phyloP scores from a whole-genome alignment of 1,284 basidiomycete genomes.

The Coniferiporia sulphurascens region DNA sequence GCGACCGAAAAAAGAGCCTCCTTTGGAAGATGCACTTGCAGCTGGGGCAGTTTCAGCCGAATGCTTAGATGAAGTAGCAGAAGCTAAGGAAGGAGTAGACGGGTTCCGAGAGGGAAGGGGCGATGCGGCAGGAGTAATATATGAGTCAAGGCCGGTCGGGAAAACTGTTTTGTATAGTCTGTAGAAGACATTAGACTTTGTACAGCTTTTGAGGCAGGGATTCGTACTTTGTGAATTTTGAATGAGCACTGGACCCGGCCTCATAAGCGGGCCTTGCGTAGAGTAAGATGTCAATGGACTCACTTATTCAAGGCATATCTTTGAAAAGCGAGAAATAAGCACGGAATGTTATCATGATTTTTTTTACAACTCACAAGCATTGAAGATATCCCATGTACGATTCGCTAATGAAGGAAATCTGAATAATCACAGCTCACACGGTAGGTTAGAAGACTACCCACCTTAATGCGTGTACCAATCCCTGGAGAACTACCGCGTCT shows the following conservation, averaged over 20 bases:
- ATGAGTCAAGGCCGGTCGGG: slow-evolving; percentile 56
- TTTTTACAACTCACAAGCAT: slow-evolving; percentile 49
- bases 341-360: slow-evolving; percentile 9
- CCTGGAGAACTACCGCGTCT: slow-evolving; percentile 63
- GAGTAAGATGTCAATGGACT: slow-evolving; percentile 21
- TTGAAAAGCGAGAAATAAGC: not conserved
- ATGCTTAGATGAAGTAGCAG: slow-evolving; percentile 23
- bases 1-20: slow-evolving; percentile 36
- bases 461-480: slow-evolving; percentile 65
- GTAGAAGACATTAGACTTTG: not conserved
- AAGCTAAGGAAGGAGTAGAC: slow-evolving; percentile 25
- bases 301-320: slow-evolving; percentile 60
- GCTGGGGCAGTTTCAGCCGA: slow-evolving; percentile 26
- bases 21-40: slow-evolving; percentile 29
- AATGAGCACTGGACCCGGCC: slow-evolving; percentile 49
- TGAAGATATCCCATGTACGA: slow-evolving; percentile 75
- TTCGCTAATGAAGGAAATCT: slow-evolving; percentile 40
- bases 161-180: slow-evolving; percentile 72
- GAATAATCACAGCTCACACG: not conserved
- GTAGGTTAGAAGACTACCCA: slow-evolving; percentile 26
- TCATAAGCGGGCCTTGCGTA: slow-evolving; percentile 12
- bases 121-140: slow-evolving; percentile 44
- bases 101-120: slow-evolving; percentile 38
- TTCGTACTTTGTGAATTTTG: slow-evolving; percentile 63
- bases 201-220: not conserved